phyloP scores from a whole-genome alignment of 2,329 filamentous ascomycete genomes.

The Bipolaris zeicola region DNA sequence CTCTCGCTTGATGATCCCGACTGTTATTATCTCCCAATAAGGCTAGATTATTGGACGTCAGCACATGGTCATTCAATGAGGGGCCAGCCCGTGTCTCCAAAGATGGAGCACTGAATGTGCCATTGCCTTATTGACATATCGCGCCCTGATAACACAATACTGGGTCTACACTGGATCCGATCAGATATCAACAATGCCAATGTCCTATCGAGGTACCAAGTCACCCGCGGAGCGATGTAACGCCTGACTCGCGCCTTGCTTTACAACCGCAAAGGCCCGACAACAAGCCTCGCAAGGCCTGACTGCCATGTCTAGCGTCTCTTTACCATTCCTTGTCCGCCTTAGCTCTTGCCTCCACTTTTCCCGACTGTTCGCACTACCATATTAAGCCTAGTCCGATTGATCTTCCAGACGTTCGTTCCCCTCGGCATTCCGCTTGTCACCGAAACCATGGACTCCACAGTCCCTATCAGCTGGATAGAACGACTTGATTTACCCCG shows the following conservation, averaged over 20 bases:
- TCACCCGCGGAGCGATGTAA: constrained; percentile 18
- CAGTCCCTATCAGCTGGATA: constrained; percentile 20
- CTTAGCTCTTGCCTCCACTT: constrained; percentile 16
- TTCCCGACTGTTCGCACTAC: constrained; percentile 30
- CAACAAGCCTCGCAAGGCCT: constrained; percentile 19
- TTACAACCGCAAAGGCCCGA: constrained; percentile 10
- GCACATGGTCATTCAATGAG: constrained; percentile 3
- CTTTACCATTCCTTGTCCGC: constrained; percentile 17
- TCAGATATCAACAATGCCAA: neutral
- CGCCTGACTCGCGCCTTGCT: constrained; percentile 15
- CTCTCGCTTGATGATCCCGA: constrained; percentile 16
- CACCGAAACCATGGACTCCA: constrained; percentile 16
- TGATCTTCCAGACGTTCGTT: constrained; percentile 5
- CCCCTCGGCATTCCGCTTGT: constrained; percentile 3
- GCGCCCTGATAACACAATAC: neutral
- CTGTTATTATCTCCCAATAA: constrained; percentile 7
- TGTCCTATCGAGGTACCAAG: neutral
- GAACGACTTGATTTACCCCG: constrained; percentile 25
- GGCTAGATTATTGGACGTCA: constrained; percentile 8
- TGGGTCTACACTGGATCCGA: neutral
- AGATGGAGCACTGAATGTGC: neutral
- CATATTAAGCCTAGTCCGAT: constrained; percentile 12
- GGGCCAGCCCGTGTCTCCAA: neutral
- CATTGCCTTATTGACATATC: neutral
- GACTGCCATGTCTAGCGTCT: constrained; percentile 12